Percentiles rank a stretch among this genome's conserved stretches.
Conservation (phyloP, 768 basidiomycete species). For the Harrya chromipes region DNA sequence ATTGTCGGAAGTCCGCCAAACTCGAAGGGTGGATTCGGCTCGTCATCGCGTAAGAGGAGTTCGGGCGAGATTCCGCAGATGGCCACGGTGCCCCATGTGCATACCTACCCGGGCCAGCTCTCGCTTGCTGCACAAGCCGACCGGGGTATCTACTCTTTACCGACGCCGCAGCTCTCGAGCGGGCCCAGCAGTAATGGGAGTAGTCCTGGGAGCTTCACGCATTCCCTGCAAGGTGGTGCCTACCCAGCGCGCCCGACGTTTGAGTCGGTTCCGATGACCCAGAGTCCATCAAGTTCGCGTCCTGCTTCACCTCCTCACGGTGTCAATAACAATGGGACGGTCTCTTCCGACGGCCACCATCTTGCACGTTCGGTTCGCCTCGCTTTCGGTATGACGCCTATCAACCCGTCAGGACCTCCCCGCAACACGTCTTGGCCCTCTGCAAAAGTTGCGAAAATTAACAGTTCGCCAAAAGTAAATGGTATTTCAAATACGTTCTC, state of each 20-base stretch:
- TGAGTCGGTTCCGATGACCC: slow-evolving; percentile 30
- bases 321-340: slow-evolving; percentile 21
- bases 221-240: slow-evolving; percentile 31
- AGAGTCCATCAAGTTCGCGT: slow-evolving; percentile 54
- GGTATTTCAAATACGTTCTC: slow-evolving; percentile 12
- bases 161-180: slow-evolving; percentile 62
- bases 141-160: slow-evolving; percentile 33
- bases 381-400: slow-evolving; percentile 92
- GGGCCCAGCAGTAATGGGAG: slow-evolving; percentile 64
- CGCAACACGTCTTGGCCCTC: slow-evolving; percentile 41
- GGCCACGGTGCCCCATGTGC: slow-evolving; percentile 28
- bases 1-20: slow-evolving; percentile 38
- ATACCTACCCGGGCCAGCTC: slow-evolving; percentile 33
- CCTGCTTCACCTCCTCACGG: slow-evolving; percentile 56
- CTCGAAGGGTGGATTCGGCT: slow-evolving; percentile 26
- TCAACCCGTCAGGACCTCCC: slow-evolving; percentile 39
- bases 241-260: slow-evolving; percentile 20
- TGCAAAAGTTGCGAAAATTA: slow-evolving; percentile 14
- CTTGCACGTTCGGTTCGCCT: slow-evolving; percentile 81
- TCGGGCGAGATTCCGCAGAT: slow-evolving; percentile 31
- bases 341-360: slow-evolving; percentile 48
- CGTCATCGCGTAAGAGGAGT: slow-evolving; percentile 28
- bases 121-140: slow-evolving; percentile 27
- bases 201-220: slow-evolving; percentile 53
- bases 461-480: slow-evolving; percentile 9